Conservation (phyloP, 257 asterid genomes). For the Verbena officinalis region DNA sequence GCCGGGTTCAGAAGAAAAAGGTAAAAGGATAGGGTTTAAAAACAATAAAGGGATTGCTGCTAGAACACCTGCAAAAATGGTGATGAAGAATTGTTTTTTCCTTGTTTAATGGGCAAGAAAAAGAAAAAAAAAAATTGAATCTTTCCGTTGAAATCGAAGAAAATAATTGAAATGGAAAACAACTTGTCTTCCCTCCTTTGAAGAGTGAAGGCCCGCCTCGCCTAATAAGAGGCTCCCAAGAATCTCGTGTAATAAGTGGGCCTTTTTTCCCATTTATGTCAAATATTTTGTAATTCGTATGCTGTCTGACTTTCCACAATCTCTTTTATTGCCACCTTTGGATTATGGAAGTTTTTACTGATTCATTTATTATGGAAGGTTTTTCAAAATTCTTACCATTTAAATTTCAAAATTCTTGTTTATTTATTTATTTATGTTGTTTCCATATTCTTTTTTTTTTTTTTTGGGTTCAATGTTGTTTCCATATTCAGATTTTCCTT, state of each 20-base stretch:
- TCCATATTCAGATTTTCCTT: too few species aligned
- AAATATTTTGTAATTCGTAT: too few species aligned
- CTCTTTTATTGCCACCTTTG: constrained; percentile 9
- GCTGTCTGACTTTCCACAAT: constrained; percentile 15
- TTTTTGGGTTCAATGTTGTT: not conserved
- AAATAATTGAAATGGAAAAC: constrained; percentile 3
- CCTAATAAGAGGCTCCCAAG: constrained; percentile 25
- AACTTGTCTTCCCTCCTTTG: not conserved
- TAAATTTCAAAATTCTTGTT: not conserved
- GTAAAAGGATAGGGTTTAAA: constrained; percentile 23
- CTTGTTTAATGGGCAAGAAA: constrained; percentile 13
- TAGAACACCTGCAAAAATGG: constrained; percentile 26
- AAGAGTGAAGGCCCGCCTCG: constrained; percentile 22
- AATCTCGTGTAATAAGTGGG: constrained; percentile 22
- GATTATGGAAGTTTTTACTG: not conserved
- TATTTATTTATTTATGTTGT: not conserved
- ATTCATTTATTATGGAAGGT: not conserved
- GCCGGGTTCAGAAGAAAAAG: not conserved
- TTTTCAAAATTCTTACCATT: constrained; percentile 3
- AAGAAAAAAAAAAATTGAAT: constrained; percentile 2
- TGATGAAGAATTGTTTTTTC: constrained; percentile 11
- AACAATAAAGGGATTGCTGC: constrained; percentile 3
- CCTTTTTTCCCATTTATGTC: not conserved
- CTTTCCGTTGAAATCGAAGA: constrained; percentile 26
- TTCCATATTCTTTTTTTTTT: too few species aligned